Evolutionary conservation across 352 stramenopile species (phyloP).

Genomic region (Phytophthora hybrid): DNA sequence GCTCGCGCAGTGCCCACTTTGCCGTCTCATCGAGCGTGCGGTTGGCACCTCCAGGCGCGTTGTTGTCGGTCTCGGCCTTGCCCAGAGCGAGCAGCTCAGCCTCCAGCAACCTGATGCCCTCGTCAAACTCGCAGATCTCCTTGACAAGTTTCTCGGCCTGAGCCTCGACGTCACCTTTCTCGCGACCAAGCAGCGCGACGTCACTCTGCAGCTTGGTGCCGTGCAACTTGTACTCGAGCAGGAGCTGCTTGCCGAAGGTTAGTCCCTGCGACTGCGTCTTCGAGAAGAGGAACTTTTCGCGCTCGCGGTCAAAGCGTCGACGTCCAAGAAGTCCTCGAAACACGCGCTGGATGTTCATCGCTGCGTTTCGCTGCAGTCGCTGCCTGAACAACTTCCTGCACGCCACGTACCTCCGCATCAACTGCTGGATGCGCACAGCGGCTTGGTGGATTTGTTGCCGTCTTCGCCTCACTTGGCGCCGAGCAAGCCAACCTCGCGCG

Average conservation of each 20-base stretch:
- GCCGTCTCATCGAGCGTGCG: constrained; percentile 85
- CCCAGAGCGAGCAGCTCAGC: constrained; percentile 94
- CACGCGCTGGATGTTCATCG: constrained; percentile 86
- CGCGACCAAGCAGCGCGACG: constrained; percentile 89
- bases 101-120: constrained; percentile 91
- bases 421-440: constrained; percentile 82
- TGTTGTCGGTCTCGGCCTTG: constrained; percentile 91
- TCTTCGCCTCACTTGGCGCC: constrained; percentile 63
- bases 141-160: constrained; percentile 89
- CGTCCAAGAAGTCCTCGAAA: constrained; percentile 91
- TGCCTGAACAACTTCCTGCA: constrained; percentile 56
- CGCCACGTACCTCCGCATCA: constrained; percentile 76
- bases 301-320: constrained; percentile 79
- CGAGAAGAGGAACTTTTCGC: constrained; percentile 96
- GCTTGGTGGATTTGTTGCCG: constrained; percentile 57
- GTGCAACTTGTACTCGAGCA: constrained; percentile 96
- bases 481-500: constrained; percentile 80
- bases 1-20: constrained; percentile 89
- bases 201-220: constrained; percentile 95
- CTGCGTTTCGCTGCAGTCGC: constrained; percentile 63
- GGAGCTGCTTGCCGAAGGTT: constrained; percentile 95
- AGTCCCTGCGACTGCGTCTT: constrained; percentile 94
- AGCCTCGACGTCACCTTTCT: constrained; percentile 91
- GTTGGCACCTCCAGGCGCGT: constrained; percentile 34
- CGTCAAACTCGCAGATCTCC: constrained; percentile 96